These are phyloP conservation scores for Melaleuca alternifolia DNA, from an alignment of 345 rosid species.

Conservation along the genomic window DNA sequence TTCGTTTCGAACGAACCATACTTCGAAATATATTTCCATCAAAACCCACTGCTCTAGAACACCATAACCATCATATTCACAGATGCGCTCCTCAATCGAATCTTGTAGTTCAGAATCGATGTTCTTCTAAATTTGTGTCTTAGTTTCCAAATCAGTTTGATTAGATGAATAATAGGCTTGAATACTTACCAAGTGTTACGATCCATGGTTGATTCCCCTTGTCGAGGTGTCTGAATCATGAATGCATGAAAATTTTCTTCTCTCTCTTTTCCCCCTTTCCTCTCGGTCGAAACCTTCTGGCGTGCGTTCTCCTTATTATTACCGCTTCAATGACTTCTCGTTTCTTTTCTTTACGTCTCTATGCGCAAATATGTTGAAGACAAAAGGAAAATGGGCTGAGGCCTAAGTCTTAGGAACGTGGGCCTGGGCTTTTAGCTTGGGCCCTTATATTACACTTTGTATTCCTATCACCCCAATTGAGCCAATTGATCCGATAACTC, in stretches of 20 bases:
- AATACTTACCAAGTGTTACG: neutral
- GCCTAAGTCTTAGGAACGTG: neutral
- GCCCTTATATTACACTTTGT: no score
- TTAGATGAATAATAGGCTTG: no score
- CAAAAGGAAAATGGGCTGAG: neutral
- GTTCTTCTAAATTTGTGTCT: neutral
- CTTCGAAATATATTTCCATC: no score
- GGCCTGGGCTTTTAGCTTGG: neutral
- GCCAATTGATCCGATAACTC: no score
- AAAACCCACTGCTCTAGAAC: no score
- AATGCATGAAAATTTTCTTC: no score
- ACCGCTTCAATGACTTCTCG: neutral
- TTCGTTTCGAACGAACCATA: no score
- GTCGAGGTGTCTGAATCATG: neutral
- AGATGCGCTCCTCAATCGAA: no score
- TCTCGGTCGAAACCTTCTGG: neutral
- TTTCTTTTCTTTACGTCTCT: neutral
- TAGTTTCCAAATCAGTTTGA: no score
- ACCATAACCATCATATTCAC: no score
- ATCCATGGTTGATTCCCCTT: neutral
- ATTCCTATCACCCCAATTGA: no score
- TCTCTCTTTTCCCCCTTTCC: neutral
- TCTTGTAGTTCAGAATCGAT: no score
- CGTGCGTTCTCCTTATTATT: neutral
- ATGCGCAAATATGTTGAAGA: neutral